Base-by-base conservation (phyloP, 495 filamentous ascomycete genomes). In the Penicillium ucsense region DNA sequence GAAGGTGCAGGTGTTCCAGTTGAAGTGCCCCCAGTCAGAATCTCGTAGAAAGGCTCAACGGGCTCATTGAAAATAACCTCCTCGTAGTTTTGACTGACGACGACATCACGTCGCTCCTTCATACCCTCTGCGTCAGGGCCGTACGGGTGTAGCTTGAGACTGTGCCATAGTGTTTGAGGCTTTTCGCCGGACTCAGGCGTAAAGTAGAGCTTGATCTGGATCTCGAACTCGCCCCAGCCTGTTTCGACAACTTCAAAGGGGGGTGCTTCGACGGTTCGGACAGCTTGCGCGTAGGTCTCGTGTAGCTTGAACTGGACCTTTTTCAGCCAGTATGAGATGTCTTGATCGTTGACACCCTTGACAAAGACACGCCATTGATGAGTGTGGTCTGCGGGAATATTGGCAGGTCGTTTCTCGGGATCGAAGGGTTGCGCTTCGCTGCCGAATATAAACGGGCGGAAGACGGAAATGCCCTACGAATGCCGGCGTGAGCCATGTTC, bases 301-400 rank as follows among this genome's bases (percentile, higher is more conserved):
- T 95, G 89, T 4, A 98, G 79, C 62, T 96, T 96, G 75, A 98
- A 97, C 63, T 94, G 88, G 4, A 96, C 92, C 59, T 95, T 92
- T 47, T 89, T 88, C 53, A 97, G 77, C 86, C 92, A 98, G 70
- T 92, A 89, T 43, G 86, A 88, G 57, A 95, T 84, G 69, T 94
- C 86, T 54, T 84, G 80, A 62, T 83, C 85, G 62, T 89, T 83
- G 53, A 94, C 69, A 48, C 87, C 86, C 48, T 84, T 85, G 44
- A 98, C 87, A 63, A 87, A 96, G 36, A 98, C 85, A 52, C 84
- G 84, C 91, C 91, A 98, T 57, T 83, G 82, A 68, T 95, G 94
- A 31, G 91, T 97, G 72, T 98, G 92, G 67, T 95, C 89, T 5
- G 71, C 52, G 35, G 77, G 74, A 11, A 73, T 69, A 49, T 69